Conservation (phyloP, 177 flowering plant species). For the Vitis hybrid region DNA sequence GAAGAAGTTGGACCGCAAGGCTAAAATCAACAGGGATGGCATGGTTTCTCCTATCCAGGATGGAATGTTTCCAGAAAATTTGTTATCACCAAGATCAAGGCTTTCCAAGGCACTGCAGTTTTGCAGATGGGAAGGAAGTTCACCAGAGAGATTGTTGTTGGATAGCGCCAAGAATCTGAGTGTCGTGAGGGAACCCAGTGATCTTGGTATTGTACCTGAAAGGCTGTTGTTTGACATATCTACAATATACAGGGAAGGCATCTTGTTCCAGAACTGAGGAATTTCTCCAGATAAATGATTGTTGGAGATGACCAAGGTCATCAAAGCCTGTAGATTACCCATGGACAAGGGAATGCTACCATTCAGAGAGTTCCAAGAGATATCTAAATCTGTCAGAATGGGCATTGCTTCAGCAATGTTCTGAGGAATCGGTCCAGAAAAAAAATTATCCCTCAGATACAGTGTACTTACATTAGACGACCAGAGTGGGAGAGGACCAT, state of each 20-base stretch:
- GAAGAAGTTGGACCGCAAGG: too few relatives aligned
- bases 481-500: conserved; percentile 16
- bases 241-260: background rate
- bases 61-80: too few relatives aligned
- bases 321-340: background rate
- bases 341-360: conserved; percentile 22
- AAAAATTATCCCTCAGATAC: conserved; percentile 4
- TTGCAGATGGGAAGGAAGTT: too few relatives aligned
- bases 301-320: background rate
- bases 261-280: conserved; percentile 3
- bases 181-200: conserved; percentile 3
- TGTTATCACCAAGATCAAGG: too few relatives aligned
- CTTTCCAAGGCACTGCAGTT: too few relatives aligned
- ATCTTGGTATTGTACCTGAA: conserved; percentile 19
- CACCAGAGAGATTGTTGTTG: too few relatives aligned
- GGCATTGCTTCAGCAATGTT: conserved; percentile 20
- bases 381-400: conserved; percentile 4
- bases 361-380: conserved; percentile 13
- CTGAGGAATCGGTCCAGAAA: conserved; percentile 21
- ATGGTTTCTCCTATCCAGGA: too few relatives aligned
- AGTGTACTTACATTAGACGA: conserved; percentile 5
- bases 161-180: too few relatives aligned
- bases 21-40: too few relatives aligned
- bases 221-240: conserved; percentile 22
- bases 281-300: conserved; percentile 16